Base-by-base conservation (phyloP, 108 stramenopile genomes). In the Fistulifera solaris region DNA sequence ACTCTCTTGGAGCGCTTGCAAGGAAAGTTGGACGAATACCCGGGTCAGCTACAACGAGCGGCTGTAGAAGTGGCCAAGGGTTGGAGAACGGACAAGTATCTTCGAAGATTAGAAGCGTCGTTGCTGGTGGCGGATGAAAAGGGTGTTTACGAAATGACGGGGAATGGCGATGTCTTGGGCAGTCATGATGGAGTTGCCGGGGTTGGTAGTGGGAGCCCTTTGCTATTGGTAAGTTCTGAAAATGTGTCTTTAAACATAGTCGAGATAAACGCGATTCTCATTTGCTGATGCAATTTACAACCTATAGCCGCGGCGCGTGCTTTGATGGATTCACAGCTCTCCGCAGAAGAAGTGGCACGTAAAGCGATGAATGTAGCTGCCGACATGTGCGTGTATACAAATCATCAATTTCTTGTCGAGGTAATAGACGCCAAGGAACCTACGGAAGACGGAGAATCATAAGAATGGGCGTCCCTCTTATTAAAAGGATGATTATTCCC, bases 11-110 rank as follows among this genome's bases (percentile, higher is more conserved):
- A 99, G 56, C 78, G 98, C 15, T 75, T 99, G 48, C 96, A 99
- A 76, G 71, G 75, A 7, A 99, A 97, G 66, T 54, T 99, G 40
- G 98, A 97, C 62, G 91, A 94, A 73, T 88, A 93, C 75, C 88
- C 93, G 17, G 95, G 95, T 5, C 98, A 99, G 61, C 56, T 99
- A 21, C 68, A 83, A 16, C 71, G 96, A 31, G 77, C 83, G 19
- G 96, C 95, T 63, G 98, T 99, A 14, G 95, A 97, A 63, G 65
- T 99, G 38, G 98, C 98, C 59, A 99, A 97, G 75, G 95, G 89
- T 35, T 99, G 98, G 98, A 76, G 98, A 51, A 97, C 96, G 0
- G 96, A 99, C 69, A 96, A 96, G 64, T 97, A 97, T 64, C 73
- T 99, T 65, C 66, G 96, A 41, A 69, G 93, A 22, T 68, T 99